phyloP scores from a whole-genome alignment of 176 grass and related monocot genomes.

The Coix lacrymajobi region DNA sequence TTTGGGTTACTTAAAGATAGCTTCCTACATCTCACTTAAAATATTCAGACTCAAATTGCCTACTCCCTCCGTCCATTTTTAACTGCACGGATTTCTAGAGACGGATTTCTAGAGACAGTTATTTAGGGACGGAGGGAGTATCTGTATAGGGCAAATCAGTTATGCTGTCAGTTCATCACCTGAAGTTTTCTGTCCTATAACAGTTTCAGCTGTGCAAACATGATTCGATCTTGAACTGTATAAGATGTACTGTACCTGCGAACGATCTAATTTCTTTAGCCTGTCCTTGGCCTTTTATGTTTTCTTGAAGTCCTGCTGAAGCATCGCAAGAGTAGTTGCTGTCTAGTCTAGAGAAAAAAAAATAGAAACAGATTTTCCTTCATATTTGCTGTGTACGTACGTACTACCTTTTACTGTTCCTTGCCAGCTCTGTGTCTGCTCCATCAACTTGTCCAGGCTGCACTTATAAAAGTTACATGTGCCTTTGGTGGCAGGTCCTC shows the following conservation, averaged over 20 bases:
- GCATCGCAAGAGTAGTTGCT: background rate
- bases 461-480: background rate
- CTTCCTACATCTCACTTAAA: background rate
- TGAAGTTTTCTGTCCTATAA: background rate
- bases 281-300: background rate
- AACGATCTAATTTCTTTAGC: background rate
- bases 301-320: background rate
- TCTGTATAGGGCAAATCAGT: background rate
- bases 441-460: background rate
- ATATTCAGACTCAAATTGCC: background rate
- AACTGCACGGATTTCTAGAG: too few relatives aligned
- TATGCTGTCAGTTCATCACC: background rate
- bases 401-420: background rate
- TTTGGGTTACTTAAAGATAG: background rate
- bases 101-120: too few relatives aligned
- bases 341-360: background rate
- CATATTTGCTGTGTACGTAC: background rate
- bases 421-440: background rate
- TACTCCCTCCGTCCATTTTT: too few relatives aligned
- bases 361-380: background rate
- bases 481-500: slow-evolving; percentile 25
- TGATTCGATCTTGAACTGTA: background rate
- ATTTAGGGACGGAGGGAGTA: too few relatives aligned
- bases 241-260: background rate
- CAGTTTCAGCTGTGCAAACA: background rate